These are phyloP conservation scores for Dentipellis fragilis DNA, from an alignment of 768 basidiomycete genomes.

Conservation along the genomic window DNA sequence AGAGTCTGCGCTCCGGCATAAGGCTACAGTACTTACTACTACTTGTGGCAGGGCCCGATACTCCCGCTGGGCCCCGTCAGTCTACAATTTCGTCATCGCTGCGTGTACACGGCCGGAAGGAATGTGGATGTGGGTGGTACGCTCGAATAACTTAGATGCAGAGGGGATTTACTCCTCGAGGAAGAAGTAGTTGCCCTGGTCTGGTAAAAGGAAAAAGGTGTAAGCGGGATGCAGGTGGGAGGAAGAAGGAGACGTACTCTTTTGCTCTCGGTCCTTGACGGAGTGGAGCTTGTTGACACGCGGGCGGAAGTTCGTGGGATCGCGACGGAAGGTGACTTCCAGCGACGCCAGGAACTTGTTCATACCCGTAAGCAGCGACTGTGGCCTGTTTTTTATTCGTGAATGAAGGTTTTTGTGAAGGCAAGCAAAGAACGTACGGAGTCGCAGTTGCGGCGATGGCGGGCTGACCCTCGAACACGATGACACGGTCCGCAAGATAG, in stretches of 20 bases:
- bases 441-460: slow-evolving; percentile 85
- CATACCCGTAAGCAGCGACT: slow-evolving; percentile 93
- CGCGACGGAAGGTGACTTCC: slow-evolving; percentile 96
- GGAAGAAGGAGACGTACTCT: slow-evolving; percentile 36
- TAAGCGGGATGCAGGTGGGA: not conserved
- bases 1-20: not conserved
- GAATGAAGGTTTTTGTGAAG: not conserved
- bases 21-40: not conserved
- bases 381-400: slow-evolving; percentile 49
- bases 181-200: slow-evolving; percentile 86
- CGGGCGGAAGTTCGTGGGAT: slow-evolving; percentile 89
- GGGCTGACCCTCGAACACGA: slow-evolving; percentile 84
- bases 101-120: not conserved
- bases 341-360: slow-evolving; percentile 93
- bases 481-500: slow-evolving; percentile 95
- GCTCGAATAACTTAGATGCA: not conserved
- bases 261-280: slow-evolving; percentile 85
- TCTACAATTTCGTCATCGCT: not conserved
- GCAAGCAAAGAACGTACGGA: slow-evolving; percentile 44
- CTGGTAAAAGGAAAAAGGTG: slow-evolving; percentile 26
- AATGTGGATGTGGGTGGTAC: no score
- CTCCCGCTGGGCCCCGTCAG: not conserved
- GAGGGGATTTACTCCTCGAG: slow-evolving; percentile 61
- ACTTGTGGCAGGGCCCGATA: no score
- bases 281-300: slow-evolving; percentile 80